Evolutionary conservation across 1,284 basidiomycete genomes (phyloP).

Genomic region (Cutaneotrichosporon arboriforme): DNA sequence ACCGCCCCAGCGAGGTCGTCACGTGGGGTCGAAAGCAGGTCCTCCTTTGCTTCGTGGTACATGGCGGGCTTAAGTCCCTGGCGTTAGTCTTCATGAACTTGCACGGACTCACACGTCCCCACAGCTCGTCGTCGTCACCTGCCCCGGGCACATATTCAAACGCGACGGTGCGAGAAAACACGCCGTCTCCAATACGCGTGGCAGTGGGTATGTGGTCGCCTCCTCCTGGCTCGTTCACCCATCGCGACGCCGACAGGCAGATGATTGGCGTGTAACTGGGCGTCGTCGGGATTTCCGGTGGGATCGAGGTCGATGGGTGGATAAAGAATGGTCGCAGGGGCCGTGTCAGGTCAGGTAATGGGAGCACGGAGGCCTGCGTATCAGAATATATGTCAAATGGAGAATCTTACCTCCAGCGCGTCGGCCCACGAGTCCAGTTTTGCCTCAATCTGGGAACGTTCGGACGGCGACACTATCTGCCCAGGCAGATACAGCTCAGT

Average conservation of each 20-base stretch:
- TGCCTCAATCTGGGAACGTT: slow-evolving; percentile 52
- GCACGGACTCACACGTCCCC: slow-evolving; percentile 41
- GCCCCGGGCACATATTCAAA: slow-evolving; percentile 49
- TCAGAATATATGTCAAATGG: not conserved
- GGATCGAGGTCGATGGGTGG: slow-evolving; percentile 34
- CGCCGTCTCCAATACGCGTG: slow-evolving; percentile 22
- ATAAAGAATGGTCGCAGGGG: slow-evolving; percentile 48
- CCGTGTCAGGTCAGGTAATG: slow-evolving; percentile 34
- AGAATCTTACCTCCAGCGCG: slow-evolving; percentile 53
- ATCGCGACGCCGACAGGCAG: slow-evolving; percentile 45
- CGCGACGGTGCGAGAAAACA: slow-evolving; percentile 31
- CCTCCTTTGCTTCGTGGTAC: slow-evolving; percentile 33
- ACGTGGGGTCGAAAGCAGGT: slow-evolving; percentile 26
- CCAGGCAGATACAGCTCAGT: slow-evolving; percentile 38
- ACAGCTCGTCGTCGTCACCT: slow-evolving; percentile 49
- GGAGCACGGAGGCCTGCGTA: slow-evolving; percentile 37
- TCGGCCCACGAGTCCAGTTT: slow-evolving; percentile 60
- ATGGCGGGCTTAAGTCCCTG: slow-evolving; percentile 39
- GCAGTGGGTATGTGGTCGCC: slow-evolving; percentile 31
- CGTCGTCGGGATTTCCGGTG: slow-evolving; percentile 26
- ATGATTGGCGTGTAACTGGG: slow-evolving; percentile 43
- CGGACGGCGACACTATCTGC: slow-evolving; percentile 41
- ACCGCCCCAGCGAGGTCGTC: slow-evolving; percentile 38
- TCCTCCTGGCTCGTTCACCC: slow-evolving; percentile 24
- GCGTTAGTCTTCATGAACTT: too few relatives aligned